Evolutionary conservation across 2,329 filamentous ascomycete genomes (phyloP).

Genomic region (Fusarium miscanthi): DNA sequence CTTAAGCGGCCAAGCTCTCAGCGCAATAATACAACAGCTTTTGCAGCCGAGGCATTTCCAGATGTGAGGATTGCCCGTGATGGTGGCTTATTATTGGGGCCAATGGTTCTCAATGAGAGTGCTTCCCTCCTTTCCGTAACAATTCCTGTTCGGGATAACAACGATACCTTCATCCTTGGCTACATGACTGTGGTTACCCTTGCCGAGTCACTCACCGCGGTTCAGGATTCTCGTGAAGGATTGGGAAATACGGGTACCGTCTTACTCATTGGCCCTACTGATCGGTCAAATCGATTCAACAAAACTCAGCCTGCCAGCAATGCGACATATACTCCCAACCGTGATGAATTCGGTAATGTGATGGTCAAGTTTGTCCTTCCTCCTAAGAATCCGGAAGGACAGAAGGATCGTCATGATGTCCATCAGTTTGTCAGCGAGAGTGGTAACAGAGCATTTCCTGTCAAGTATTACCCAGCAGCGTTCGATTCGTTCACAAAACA

Average conservation of each 20-base stretch:
- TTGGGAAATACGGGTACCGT: constrained; percentile 76
- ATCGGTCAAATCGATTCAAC: constrained; percentile 73
- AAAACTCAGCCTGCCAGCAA: constrained; percentile 59
- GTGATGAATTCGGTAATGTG: constrained; percentile 54
- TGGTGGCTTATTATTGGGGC: constrained; percentile 78
- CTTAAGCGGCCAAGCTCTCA: constrained; percentile 55
- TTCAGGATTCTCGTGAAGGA: constrained; percentile 74
- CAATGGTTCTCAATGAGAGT: constrained; percentile 75
- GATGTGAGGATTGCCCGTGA: constrained; percentile 62
- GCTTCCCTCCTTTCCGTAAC: constrained; percentile 85
- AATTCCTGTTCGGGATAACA: constrained; percentile 76
- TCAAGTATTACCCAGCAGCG: constrained; percentile 72
- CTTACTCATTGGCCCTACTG: constrained; percentile 75
- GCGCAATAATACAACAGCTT: constrained; percentile 55
- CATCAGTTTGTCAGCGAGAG: constrained; percentile 50
- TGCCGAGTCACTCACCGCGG: constrained; percentile 70
- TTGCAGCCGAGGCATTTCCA: constrained; percentile 61
- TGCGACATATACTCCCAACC: constrained; percentile 54
- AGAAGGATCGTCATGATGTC: constrained; percentile 60
- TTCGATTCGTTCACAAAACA: constrained; percentile 67
- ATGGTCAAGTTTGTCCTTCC: constrained; percentile 71
- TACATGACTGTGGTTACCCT: constrained; percentile 86
- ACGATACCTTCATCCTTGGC: constrained; percentile 73
- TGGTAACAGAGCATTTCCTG: constrained; percentile 65
- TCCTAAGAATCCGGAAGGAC: constrained; percentile 55